Evolutionary conservation across 176 grass and related monocot species (phyloP), one percentile per base, ranked within the genome.

Genomic region (Hordeum marinum): DNA sequence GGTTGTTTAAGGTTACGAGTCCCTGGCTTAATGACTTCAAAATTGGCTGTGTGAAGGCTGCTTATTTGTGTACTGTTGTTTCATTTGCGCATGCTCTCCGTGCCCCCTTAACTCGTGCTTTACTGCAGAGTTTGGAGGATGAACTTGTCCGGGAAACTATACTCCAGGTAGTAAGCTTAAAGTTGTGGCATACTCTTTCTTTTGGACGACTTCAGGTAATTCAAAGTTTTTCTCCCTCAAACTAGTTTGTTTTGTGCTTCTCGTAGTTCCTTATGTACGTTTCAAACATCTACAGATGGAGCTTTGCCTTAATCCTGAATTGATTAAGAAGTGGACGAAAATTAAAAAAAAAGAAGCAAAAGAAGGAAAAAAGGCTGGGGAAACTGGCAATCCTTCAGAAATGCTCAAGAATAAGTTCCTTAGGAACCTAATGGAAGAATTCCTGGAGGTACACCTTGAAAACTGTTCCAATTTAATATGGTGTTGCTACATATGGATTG

Each of bases 241-340:
- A 20, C 46, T 82, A 66, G 11, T 34, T 58, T 67, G 46, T 65
- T 32, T 18, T 78, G 26, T 68, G 27, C 45, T 59, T 61, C 23
- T 17, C 75, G 35, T 82, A 78, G 32, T 23, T 90, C 85, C 89
- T 91, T 81, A 82, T 81, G 8, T 63, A 71, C 21, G 75, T 83
- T 81, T 88, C 50, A 70, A 90, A 91, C 64, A 86, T 86, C 4
- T 70, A 41, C 76, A 98, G 96, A 94, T 96, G 96, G 96, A 99
- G 77, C 80, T 99, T 57, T 99, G 90, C 75, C 88, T 91, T 78
- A 94, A 99, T 34, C 93, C 93, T 71, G 90, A 96, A 76, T 87
- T 96, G 74, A 91, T 99, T 80, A 99, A 96, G 84, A 96, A 94
- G 83, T 99, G 96, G 96, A 96, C 88, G 72, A 96, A 91, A 85